phyloP scores from a whole-genome alignment of 176 grass and related monocot genomes.

The Phoenix dactylifera region DNA sequence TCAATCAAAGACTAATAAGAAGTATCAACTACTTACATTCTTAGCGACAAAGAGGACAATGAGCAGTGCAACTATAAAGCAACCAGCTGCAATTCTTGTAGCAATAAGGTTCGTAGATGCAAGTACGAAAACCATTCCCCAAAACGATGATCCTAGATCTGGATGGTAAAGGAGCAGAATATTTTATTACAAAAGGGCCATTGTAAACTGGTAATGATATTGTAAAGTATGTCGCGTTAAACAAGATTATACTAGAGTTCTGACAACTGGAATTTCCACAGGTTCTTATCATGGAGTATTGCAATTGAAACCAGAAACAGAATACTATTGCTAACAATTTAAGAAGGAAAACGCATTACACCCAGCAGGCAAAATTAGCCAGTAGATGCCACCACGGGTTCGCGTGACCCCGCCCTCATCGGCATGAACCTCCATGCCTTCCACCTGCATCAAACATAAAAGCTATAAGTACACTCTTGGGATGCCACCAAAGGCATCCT shows the following conservation, averaged over 20 bases:
- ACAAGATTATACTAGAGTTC: no score
- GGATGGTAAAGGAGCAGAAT: slow-evolving; percentile 13
- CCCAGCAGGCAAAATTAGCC: slow-evolving; percentile 97
- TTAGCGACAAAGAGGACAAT: no score
- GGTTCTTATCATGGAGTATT: no score
- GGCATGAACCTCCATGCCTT: slow-evolving; percentile 94
- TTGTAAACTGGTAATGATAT: neutral
- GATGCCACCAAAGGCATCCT: no score
- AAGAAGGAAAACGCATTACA: slow-evolving; percentile 41
- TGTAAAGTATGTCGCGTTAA: neutral
- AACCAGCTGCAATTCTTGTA: no score
- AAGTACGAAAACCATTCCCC: slow-evolving; percentile 99
- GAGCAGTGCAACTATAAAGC: no score
- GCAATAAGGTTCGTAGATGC: no score
- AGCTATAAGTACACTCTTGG: no score
- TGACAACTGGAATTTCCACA: no score
- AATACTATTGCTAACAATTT: no score
- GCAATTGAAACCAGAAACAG: no score
- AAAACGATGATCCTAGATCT: slow-evolving; percentile 99
- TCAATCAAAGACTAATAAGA: neutral
- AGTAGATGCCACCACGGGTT: slow-evolving; percentile 95
- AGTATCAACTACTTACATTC: neutral
- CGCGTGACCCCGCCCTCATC: slow-evolving; percentile 90
- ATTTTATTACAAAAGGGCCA: neutral
- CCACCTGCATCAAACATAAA: slow-evolving; percentile 36